Evolutionary conservation across 1,284 basidiomycete genomes (phyloP).

Genomic region (Trametes pubescens): DNA sequence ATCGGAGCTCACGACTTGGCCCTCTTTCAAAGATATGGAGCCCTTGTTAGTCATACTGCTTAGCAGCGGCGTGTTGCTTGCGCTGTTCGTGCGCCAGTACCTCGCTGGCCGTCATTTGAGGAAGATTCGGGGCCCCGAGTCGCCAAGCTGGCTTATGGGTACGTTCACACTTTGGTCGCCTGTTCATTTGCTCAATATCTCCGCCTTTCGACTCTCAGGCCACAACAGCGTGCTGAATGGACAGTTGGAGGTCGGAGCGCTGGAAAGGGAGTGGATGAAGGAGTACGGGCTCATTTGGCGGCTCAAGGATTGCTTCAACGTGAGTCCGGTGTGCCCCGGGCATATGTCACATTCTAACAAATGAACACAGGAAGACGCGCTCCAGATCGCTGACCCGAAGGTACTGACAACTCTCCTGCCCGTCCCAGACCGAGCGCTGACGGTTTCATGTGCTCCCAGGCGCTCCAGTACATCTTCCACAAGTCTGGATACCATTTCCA

Average conservation of each 20-base stretch:
- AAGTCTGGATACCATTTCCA: slow-evolving; percentile 47
- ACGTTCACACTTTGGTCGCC: not conserved
- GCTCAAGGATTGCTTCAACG: slow-evolving; percentile 38
- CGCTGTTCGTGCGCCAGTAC: slow-evolving; percentile 20
- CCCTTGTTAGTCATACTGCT: slow-evolving; percentile 14
- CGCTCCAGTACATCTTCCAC: slow-evolving; percentile 48
- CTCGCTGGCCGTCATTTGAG: slow-evolving; percentile 23
- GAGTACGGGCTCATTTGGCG: slow-evolving; percentile 46
- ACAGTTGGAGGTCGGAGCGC: slow-evolving; percentile 44
- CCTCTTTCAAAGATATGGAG: slow-evolving; percentile 11
- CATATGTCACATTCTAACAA: no score
- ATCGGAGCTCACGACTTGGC: not conserved
- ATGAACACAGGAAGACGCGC: slow-evolving; percentile 33
- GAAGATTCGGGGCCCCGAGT: slow-evolving; percentile 33
- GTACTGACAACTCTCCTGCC: slow-evolving; percentile 18
- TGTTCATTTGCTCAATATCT: not conserved
- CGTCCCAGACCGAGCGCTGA: slow-evolving; percentile 2
- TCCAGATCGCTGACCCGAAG: slow-evolving; percentile 47
- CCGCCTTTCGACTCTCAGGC: slow-evolving; percentile 29
- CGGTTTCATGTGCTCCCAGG: slow-evolving; percentile 16
- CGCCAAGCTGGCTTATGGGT: slow-evolving; percentile 34
- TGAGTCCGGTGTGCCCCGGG: slow-evolving; percentile 22
- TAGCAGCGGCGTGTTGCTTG: slow-evolving; percentile 20
- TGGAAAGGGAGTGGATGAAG: slow-evolving; percentile 40
- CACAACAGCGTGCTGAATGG: slow-evolving; percentile 34